A percentile compares a stretch with the other conserved stretches of the same genome.
phyloP scores from a whole-genome alignment of 768 basidiomycete species.

The Lactarius hatsudake region DNA sequence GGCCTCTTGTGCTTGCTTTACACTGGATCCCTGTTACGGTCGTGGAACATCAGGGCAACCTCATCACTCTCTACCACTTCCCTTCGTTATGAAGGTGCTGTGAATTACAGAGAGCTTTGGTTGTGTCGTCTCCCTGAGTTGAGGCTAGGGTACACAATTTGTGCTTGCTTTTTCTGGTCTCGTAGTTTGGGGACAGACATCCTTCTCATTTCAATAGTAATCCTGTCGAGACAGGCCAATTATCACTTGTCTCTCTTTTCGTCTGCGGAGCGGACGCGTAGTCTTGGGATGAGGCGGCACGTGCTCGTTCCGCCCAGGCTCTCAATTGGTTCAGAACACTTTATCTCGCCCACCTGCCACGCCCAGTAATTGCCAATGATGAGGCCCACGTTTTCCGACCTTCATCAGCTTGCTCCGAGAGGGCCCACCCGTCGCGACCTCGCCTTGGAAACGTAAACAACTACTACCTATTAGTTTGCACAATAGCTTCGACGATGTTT shows the following conservation, averaged over 20 bases:
- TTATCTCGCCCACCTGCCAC: too few species aligned
- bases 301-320: too few species aligned
- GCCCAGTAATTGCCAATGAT: too few species aligned
- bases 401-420: too few species aligned
- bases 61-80: constrained; percentile 41
- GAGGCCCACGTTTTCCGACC: too few species aligned
- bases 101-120: constrained; percentile 45
- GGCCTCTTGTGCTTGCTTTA: constrained; percentile 46
- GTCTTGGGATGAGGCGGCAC: too few species aligned
- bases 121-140: constrained; percentile 59
- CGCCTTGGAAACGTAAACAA: too few species aligned
- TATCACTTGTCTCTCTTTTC: neutral
- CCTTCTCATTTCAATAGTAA: constrained; percentile 5
- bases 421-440: too few species aligned
- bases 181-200: constrained; percentile 73
- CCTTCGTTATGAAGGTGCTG: constrained; percentile 57
- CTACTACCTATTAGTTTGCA: too few species aligned
- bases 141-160: constrained; percentile 39
- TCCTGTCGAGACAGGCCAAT: neutral
- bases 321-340: too few species aligned
- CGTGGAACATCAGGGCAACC: constrained; percentile 55
- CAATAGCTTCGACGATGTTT: too few species aligned
- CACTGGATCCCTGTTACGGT: constrained; percentile 68
- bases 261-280: neutral
- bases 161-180: constrained; percentile 37